phyloP scores from a whole-genome alignment of 257 asterid genomes.

The Petunia axillaris region DNA sequence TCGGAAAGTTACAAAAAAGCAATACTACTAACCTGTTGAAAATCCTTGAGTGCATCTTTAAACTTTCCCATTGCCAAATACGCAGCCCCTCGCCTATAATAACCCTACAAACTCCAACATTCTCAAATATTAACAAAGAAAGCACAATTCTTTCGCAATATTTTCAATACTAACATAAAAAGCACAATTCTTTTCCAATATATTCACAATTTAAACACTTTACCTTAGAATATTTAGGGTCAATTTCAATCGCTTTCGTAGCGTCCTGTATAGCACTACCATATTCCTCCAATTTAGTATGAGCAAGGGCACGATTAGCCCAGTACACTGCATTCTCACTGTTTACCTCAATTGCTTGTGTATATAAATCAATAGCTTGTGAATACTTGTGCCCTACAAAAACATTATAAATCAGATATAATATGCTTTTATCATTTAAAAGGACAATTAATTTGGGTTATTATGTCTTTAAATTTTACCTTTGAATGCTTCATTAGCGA shows the following conservation, averaged over 20 bases:
- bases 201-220: slow-evolving; percentile 27
- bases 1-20: background rate
- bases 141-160: slow-evolving; percentile 9
- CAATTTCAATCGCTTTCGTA: slow-evolving; percentile 78
- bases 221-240: slow-evolving; percentile 90
- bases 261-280: slow-evolving; percentile 97
- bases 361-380: slow-evolving; percentile 88
- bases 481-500: slow-evolving; percentile 95
- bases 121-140: background rate
- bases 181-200: background rate
- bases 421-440: background rate
- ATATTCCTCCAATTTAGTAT: slow-evolving; percentile 91
- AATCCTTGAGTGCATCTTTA: slow-evolving; percentile 92
- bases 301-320: slow-evolving; percentile 99
- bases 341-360: slow-evolving; percentile 82
- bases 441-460: background rate
- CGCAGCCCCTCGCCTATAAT: slow-evolving; percentile 96
- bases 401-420: background rate
- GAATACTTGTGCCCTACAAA: slow-evolving; percentile 77
- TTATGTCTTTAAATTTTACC: slow-evolving; percentile 44
- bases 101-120: slow-evolving; percentile 61
- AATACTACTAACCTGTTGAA: slow-evolving; percentile 61
- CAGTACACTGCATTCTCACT: slow-evolving; percentile 82
- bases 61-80: slow-evolving; percentile 94
- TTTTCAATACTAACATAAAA: background rate